Base-by-base conservation (phyloP, 495 filamentous ascomycete genomes). In the Wilcoxina mikolae region DNA sequence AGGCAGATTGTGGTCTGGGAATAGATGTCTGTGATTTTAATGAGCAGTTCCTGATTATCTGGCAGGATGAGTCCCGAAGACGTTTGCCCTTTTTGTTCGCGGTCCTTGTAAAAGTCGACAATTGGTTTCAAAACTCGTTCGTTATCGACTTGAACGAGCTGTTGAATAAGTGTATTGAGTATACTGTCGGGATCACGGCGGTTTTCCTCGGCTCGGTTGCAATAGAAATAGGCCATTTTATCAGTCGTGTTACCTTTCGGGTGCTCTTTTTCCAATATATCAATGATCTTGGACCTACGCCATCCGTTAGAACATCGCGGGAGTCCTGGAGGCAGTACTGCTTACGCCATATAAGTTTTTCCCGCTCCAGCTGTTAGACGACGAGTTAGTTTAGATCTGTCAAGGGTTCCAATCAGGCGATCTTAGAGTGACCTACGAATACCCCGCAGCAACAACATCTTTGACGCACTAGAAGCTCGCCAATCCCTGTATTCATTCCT, bases 211-310 rank as follows among this genome's bases (percentile, higher is more conserved):
- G 27, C 48, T 11, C 55, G 58, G 11, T 57, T 56, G 31, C 58
- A 55, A 17, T 62, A 62, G 39, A 62, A 62, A 33, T 62, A 60
- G 2, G 58, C 54, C 58, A 17, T 57, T 51, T 7, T 22, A 1
- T 3, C 18, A 2, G 31, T 25, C n/a, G 22, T 27, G 22, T n/a
- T 46, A 7, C 3, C 26, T n/a, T n/a, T n/a, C n/a, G n/a, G n/a
- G n/a, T n/a, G n/a, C n/a, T n/a, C n/a, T n/a, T n/a, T n/a, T n/a
- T n/a, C n/a, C n/a, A n/a, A n/a, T n/a, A n/a, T n/a, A n/a, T n/a
- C n/a, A n/a, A n/a, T n/a, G n/a, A n/a, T n/a, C n/a, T n/a, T n/a
- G n/a, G n/a, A n/a, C n/a, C n/a, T n/a, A n/a, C n/a, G n/a, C n/a
- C n/a, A n/a, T n/a, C n/a, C n/a, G n/a, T n/a, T n/a, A n/a, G n/a